These are phyloP conservation scores for Penicillium samsonianum DNA, from an alignment of 495 filamentous ascomycete genomes.

Conservation along the genomic window DNA sequence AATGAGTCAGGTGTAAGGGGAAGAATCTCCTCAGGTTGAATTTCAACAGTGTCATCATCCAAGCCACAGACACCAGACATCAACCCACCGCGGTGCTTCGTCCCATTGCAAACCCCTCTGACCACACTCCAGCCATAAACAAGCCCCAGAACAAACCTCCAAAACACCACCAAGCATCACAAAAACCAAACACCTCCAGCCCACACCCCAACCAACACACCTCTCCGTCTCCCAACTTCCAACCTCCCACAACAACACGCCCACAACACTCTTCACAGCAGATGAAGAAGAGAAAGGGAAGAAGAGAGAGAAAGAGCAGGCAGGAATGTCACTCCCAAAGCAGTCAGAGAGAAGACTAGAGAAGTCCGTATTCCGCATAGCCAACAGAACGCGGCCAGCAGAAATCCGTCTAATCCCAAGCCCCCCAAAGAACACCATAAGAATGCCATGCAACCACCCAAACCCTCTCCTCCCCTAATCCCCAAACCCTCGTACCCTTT, in stretches of 20 bases:
- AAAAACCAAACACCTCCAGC: conserved; percentile 7
- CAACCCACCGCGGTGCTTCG: conserved; percentile 39
- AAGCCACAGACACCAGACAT: conserved; percentile 26
- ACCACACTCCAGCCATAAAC: not conserved
- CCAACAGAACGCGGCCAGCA: conserved; percentile 20
- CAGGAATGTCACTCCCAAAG: not conserved
- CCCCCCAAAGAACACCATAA: conserved; percentile 4
- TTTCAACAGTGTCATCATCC: conserved; percentile 54
- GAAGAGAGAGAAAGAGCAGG: not conserved
- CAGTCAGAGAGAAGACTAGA: conserved; percentile 11
- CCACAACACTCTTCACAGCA: conserved; percentile 7
- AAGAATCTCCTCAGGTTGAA: conserved; percentile 58
- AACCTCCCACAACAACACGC: conserved; percentile 8
- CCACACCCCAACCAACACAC: not conserved
- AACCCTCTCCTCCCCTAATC: not conserved
- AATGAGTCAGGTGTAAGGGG: not conserved
- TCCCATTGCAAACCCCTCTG: not conserved
- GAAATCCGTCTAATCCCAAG: conserved; percentile 7
- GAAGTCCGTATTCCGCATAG: conserved; percentile 11
- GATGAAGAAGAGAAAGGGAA: conserved; percentile 1
- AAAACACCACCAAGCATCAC: conserved; percentile 14
- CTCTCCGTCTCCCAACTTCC: conserved; percentile 8
- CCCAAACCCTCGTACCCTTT: conserved; percentile 26
- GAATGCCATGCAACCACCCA: not conserved
- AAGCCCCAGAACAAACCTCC: conserved; percentile 4